Conservation (phyloP, 768 basidiomycete species). For the Daedaleopsis nitida region DNA sequence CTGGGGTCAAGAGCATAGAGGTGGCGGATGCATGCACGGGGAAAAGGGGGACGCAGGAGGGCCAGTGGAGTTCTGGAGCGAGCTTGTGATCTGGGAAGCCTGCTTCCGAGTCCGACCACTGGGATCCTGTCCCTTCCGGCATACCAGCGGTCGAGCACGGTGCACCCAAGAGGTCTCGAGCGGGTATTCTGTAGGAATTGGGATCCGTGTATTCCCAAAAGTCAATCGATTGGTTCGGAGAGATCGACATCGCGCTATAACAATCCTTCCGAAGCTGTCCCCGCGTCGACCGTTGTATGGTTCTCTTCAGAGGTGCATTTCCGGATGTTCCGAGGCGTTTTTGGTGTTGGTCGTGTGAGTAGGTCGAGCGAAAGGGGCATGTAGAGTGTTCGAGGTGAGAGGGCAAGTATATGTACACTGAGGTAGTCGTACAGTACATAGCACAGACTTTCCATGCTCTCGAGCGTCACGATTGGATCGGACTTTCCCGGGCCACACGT, state of each 20-base stretch:
- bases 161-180: neutral
- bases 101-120: neutral
- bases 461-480: no score
- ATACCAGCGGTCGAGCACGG: neutral
- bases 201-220: neutral
- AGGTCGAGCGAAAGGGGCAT: neutral
- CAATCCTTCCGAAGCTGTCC: neutral
- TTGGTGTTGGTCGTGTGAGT: neutral
- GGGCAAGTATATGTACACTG: neutral
- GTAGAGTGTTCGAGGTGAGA: neutral
- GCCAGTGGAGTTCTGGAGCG: constrained; percentile 14
- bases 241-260: neutral
- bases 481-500: no score
- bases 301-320: neutral
- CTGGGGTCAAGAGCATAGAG: neutral
- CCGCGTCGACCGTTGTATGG: neutral
- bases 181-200: neutral
- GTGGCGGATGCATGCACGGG: neutral
- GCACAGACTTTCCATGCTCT: neutral
- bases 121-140: constrained; percentile 4
- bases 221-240: neutral
- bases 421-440: neutral
- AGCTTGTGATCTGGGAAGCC: neutral
- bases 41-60: neutral
- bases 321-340: neutral